Evolutionary conservation across 352 stramenopile genomes (phyloP), one percentile per base, ranked within the genome.

Genomic region (Pythium sp.): DNA sequence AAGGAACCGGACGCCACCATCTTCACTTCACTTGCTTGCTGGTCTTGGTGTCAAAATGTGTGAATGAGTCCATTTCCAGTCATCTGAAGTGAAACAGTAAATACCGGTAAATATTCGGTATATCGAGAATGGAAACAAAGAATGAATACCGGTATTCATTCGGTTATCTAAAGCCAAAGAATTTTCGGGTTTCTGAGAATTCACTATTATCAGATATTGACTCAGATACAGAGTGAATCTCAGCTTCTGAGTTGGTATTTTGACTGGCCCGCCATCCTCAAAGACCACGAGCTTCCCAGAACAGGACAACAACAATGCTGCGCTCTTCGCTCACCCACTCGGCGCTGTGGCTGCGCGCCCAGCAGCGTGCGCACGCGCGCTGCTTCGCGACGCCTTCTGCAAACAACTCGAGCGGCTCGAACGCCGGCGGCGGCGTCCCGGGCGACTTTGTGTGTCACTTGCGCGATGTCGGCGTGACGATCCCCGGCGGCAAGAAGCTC

Each of bases 381-480:
- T 64, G 47, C 11, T 85, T 82, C 67, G 77, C 80, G 54, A 66
- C 78, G 14, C 64, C 77, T 15, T 71, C 74, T n/a, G 28, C 46
- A 5, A 73, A 32, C 20, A 51, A 46, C 7, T 64, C 53, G 8
- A 71, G 72, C 32, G 71, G 72, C 8, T 83, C 74, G 64, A 96
- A 94, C 65, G 81, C 86, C 22, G 85, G 86, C 22, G 86, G 88
- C 9, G 88, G 88, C 55, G 79, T 93, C 9, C 87, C 86, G 3
- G 87, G 86, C 1, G 88, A 94, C 76, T 94, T 96, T 67, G 84
- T 95, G 55, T 92, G 86, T 70, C 87, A 95, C 59, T 67, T 95
- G 24, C 72, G 74, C 22, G 84, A 88, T 70, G 85, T 93, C 2
- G 84, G 87, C 56, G 74, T 95, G 78, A 89, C 78, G 20, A 93